Base-by-base conservation (phyloP, 352 stramenopile genomes). In the Aphanomyces cochlioides region DNA sequence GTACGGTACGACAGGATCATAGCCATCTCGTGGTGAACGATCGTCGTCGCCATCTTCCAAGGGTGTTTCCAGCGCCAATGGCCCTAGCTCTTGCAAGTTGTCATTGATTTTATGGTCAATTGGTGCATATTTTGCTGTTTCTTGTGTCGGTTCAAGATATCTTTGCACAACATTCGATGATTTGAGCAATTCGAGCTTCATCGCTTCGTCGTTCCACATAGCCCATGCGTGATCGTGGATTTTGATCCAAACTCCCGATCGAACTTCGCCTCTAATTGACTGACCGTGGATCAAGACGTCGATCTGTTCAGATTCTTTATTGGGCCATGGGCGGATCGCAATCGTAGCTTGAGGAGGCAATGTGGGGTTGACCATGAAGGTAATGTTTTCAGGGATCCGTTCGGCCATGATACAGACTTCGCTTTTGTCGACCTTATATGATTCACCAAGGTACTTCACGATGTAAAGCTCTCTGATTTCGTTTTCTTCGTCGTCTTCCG, bases 181-280 rank as follows among this genome's bases (percentile, higher is more conserved):
- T 28, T 28, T 28, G 28, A 28, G 28, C 28, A 28, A 28, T 28
- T 28, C 28, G 28, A 28, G 28, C 2, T 28, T 28, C 28, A 28
- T 28, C 28, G 28, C 28, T 28, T 28, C 28, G 28, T 28, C 28
- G 28, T 67, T 67, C 59, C 59, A 67, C 59, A 67, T 67, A 13
- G 56, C 59, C 59, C 59, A 67, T 39, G 39, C 59, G n/a, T 67
- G 59, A 17, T 67, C 59, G 28, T 67, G 59, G 39, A 67, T 48
- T 45, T 67, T 67, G 59, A 67, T 67, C 59, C 59, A 67, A 40
- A 57, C 59, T 8, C 39, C 59, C 2, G 59, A 67, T 37, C 59
- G 59, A 41, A 67, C 45, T 13, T 39, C 43, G 21, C 39, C 59
- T 5, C 10, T 7, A n/a, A 67, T 50, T 15, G 38, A 21, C 43